Percentiles rank a stretch among this genome's conserved stretches.
phyloP scores from a whole-genome alignment of 1,284 basidiomycete species.

The Malassezia sympodialis region DNA sequence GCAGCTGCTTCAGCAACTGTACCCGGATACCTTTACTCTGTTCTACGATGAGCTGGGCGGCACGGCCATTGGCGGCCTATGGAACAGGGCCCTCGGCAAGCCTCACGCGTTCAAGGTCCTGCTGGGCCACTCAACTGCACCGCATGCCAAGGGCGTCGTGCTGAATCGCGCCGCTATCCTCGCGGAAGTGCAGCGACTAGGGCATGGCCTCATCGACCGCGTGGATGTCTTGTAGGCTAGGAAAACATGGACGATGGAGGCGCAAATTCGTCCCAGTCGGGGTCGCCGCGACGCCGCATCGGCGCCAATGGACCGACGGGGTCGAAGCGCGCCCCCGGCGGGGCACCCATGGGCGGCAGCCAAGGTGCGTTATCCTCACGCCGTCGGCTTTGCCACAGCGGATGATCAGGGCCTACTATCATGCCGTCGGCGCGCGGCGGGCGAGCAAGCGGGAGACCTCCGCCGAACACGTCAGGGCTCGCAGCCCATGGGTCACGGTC shows the following conservation, averaged over 20 bases:
- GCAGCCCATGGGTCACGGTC: conserved; percentile 15
- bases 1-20: conserved; percentile 58
- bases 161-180: conserved; percentile 65
- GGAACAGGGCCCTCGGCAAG: conserved; percentile 60
- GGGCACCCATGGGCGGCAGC: conserved; percentile 10
- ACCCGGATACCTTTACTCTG: conserved; percentile 66
- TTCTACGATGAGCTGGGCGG: conserved; percentile 82
- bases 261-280: conserved; percentile 15
- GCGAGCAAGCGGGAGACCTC: background rate
- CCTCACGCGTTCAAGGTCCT: conserved; percentile 66
- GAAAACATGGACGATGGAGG: conserved; percentile 8
- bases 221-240: conserved; percentile 18
- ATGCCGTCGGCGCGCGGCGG: conserved; percentile 15
- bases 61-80: conserved; percentile 64
- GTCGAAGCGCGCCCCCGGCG: conserved; percentile 15
- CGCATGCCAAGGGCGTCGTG: conserved; percentile 50
- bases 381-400: background rate
- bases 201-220: conserved; percentile 58
- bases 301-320: conserved; percentile 1
- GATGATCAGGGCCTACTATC: conserved; percentile 13
- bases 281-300: conserved; percentile 1
- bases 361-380: background rate
- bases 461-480: background rate
- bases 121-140: conserved; percentile 60
- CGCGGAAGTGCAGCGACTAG: conserved; percentile 69